Conservation (phyloP, 345 rosid genomes). For the Firmiana major region DNA sequence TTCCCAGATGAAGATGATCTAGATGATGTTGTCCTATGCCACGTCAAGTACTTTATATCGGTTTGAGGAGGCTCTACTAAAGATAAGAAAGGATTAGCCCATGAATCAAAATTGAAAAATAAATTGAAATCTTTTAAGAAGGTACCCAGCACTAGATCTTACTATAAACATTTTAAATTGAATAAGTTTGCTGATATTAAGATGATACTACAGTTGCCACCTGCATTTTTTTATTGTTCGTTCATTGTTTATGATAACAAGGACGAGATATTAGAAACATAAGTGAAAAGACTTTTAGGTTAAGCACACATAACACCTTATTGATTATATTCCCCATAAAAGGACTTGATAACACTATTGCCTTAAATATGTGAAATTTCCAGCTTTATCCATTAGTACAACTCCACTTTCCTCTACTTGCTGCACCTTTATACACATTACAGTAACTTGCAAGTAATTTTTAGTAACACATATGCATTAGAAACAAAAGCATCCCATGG, state of each 20-base stretch:
- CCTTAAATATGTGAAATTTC: not conserved
- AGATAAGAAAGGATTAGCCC: slow-evolving; percentile 24
- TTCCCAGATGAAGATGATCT: slow-evolving; percentile 75
- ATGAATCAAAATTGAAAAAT: not conserved
- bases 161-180: not conserved
- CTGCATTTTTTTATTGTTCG: not conserved
- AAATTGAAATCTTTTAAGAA: not conserved
- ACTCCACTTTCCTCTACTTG: not conserved
- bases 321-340: not conserved
- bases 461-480: not conserved
- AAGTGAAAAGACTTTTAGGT: not conserved
- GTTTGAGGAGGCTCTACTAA: slow-evolving; percentile 65
- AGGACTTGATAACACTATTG: not conserved
- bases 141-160: not conserved
- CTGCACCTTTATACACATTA: not conserved
- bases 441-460: not conserved
- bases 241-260: not conserved
- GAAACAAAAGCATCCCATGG: not conserved
- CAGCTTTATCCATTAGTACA: not conserved
- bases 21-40: slow-evolving; percentile 90
- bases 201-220: not conserved
- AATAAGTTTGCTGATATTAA: not conserved
- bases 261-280: not conserved
- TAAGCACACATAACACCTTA: not conserved
- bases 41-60: slow-evolving; percentile 64